These are phyloP conservation scores for Aspergillus tubingensis DNA, from an alignment of 2,329 filamentous ascomycete species.

Conservation along the genomic window DNA sequence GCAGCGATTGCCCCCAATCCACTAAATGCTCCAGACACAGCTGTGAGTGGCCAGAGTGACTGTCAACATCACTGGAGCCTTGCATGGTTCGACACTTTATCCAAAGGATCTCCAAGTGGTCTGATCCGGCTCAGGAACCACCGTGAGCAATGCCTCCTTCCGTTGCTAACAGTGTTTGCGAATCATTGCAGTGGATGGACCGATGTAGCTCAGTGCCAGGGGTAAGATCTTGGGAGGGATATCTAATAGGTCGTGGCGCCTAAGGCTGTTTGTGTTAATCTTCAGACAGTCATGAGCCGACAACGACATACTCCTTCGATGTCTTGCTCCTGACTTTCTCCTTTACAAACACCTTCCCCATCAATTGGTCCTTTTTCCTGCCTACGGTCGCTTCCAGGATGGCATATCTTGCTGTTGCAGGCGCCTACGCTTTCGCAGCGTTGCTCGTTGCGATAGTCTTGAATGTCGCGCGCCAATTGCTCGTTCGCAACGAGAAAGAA, in stretches of 20 bases:
- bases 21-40: neutral
- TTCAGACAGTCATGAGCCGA: neutral
- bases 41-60: neutral
- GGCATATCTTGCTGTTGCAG: conserved; percentile 15
- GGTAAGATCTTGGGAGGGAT: neutral
- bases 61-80: neutral
- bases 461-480: conserved; percentile 22
- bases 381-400: conserved; percentile 12
- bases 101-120: neutral
- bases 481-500: conserved; percentile 58
- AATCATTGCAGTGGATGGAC: neutral
- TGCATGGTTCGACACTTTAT: conserved; percentile 1
- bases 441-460: conserved; percentile 12
- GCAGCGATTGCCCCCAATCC: neutral
- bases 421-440: conserved; percentile 16
- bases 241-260: neutral
- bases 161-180: neutral
- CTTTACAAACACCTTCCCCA: neutral
- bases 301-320: neutral
- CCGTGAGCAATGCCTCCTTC: neutral
- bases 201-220: neutral
- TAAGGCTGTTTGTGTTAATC: neutral
- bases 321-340: neutral
- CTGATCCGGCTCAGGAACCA: conserved; percentile 4
- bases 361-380: neutral